These are phyloP conservation scores for Psilocybe subaeruginosa DNA, from an alignment of 768 basidiomycete species.

Conservation along the genomic window DNA sequence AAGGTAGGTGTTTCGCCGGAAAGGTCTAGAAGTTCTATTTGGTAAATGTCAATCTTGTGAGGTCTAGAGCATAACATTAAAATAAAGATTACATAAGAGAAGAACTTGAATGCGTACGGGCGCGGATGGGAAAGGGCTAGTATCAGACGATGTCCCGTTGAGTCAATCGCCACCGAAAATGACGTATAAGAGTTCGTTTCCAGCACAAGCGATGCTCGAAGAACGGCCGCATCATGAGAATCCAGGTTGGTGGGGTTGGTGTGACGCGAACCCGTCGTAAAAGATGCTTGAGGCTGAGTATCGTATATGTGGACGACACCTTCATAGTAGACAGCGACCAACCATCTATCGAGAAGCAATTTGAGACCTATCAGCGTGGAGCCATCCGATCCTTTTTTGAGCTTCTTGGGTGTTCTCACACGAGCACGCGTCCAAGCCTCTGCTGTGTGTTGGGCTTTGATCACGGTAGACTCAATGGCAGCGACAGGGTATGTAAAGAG, in stretches of 20 bases:
- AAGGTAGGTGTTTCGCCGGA: not conserved
- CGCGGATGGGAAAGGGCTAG: conserved; percentile 28
- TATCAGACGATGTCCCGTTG: conserved; percentile 23
- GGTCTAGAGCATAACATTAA: conserved; percentile 18
- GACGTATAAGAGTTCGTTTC: conserved; percentile 23
- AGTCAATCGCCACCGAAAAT: conserved; percentile 25
- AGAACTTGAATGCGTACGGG: conserved; percentile 20
- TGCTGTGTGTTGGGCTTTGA: conserved; percentile 6
- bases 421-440: conserved; percentile 20
- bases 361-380: conserved; percentile 38
- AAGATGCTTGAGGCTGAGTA: conserved; percentile 18
- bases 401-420: conserved; percentile 3
- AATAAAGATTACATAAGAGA: not conserved
- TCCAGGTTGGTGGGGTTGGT: not conserved
- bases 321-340: conserved; percentile 46
- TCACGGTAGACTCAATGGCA: conserved; percentile 17
- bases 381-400: conserved; percentile 9
- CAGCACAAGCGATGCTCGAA: conserved; percentile 14
- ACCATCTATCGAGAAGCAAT: conserved; percentile 49
- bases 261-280: too few relatives aligned
- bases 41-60: conserved; percentile 23
- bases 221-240: not conserved
- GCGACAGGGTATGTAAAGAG: conserved; percentile 7
- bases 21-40: conserved; percentile 17
- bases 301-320: conserved; percentile 49